phyloP scores from a whole-genome alignment of 345 rosid genomes.

The Lenwebbia sp. region DNA sequence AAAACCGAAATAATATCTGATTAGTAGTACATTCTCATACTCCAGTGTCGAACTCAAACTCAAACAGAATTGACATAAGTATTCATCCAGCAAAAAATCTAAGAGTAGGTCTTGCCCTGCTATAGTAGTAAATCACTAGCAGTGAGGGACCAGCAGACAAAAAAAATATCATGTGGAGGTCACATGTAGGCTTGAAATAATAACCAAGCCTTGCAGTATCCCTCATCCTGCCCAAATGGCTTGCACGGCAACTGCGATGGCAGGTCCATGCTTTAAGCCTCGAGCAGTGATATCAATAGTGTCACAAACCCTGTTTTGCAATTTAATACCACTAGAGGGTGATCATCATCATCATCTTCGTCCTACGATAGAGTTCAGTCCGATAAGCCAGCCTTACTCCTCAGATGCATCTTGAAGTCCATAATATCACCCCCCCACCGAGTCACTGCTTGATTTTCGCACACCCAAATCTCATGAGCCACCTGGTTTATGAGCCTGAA shows the following conservation, averaged over 20 bases:
- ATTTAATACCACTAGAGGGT: not conserved
- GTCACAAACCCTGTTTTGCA: not conserved
- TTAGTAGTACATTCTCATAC: not conserved
- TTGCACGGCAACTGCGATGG: not conserved
- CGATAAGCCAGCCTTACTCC: conserved; percentile 55
- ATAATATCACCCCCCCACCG: conserved; percentile 43
- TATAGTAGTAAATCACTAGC: not conserved
- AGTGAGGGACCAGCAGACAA: not conserved
- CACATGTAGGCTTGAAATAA: conserved; percentile 6
- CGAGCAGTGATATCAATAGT: not conserved
- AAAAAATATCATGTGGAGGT: not conserved
- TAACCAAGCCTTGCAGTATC: not conserved
- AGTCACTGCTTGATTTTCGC: conserved; percentile 35
- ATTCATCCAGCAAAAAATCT: not conserved
- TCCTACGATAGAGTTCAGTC: conserved; percentile 14
- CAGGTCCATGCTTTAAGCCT: not conserved
- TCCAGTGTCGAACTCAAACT: not conserved
- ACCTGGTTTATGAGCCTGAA: conserved; percentile 54
- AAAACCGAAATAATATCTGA: not conserved
- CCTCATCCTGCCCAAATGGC: conserved; percentile 4
- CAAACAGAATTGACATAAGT: not conserved
- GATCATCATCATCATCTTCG: not conserved
- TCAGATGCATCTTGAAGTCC: conserved; percentile 39
- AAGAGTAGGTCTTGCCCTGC: not conserved
- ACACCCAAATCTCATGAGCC: conserved; percentile 43